Evolutionary conservation across 2,329 filamentous ascomycete genomes (phyloP).

Genomic region (Ophiostoma perfectum): DNA sequence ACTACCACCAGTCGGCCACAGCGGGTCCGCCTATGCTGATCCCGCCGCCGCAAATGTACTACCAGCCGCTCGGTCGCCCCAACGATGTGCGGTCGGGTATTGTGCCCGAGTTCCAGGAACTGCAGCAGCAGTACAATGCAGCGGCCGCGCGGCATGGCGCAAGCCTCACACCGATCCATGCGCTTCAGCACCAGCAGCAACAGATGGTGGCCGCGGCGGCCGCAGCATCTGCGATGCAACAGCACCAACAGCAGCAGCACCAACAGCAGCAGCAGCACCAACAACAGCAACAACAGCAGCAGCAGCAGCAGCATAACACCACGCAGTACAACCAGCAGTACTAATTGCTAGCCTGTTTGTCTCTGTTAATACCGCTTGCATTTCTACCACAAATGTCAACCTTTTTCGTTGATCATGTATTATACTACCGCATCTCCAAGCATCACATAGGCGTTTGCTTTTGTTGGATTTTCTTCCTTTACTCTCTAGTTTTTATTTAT

Average conservation of each 20-base stretch:
- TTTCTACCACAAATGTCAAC: background rate
- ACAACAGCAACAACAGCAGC: background rate
- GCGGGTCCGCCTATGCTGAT: constrained; percentile 30
- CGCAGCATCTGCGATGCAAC: background rate
- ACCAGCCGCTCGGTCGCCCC: constrained; percentile 68
- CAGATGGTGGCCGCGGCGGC: constrained; percentile 8
- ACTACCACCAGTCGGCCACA: constrained; percentile 54
- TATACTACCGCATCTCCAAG: background rate
- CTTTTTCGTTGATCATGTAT: background rate
- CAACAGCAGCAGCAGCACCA: constrained; percentile 15
- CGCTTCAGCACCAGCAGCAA: constrained; percentile 20
- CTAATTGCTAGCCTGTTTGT: background rate
- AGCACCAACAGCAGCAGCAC: constrained; percentile 18
- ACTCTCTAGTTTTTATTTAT: background rate
- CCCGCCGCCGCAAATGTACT: constrained; percentile 71
- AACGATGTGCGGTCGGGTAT: constrained; percentile 64
- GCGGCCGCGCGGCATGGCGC: constrained; percentile 15
- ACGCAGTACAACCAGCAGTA: background rate
- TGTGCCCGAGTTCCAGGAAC: constrained; percentile 54
- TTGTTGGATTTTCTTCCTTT: too few relatives aligned
- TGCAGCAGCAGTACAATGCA: constrained; percentile 16
- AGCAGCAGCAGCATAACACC: background rate
- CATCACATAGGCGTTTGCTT: background rate
- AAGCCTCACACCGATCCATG: constrained; percentile 15
- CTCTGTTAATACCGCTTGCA: background rate